phyloP scores from a whole-genome alignment of 495 filamentous ascomycete genomes.

The Immersiella caudata region DNA sequence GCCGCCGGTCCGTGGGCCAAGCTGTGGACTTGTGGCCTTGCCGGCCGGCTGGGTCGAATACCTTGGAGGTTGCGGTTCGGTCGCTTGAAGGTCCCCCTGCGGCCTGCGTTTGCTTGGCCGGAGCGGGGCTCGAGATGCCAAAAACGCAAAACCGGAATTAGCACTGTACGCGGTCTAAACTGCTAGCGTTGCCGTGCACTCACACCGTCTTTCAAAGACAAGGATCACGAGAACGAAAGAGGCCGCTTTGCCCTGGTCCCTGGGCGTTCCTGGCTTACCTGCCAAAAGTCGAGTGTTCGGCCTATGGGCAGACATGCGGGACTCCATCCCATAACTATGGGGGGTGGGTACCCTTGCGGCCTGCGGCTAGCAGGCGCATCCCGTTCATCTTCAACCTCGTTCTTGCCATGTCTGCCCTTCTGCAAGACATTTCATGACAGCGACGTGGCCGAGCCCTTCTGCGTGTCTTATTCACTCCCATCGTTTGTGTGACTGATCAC shows the following conservation, averaged over 20 bases:
- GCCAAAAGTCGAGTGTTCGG: neutral
- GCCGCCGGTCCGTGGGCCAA: neutral
- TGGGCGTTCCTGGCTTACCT: neutral
- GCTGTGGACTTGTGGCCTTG: neutral
- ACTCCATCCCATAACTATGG: neutral
- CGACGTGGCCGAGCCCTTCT: neutral
- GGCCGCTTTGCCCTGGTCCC: conserved; percentile 11
- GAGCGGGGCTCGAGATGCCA: conserved; percentile 11
- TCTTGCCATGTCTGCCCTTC: neutral
- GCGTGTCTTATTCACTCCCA: neutral
- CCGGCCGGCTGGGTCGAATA: neutral
- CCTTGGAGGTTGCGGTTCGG: neutral
- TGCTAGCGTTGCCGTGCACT: neutral
- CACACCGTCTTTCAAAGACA: conserved; percentile 20
- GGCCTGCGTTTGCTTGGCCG: neutral
- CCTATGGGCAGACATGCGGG: neutral
- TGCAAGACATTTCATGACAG: conserved; percentile 1
- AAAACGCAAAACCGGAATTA: conserved; percentile 12
- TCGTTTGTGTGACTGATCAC: neutral
- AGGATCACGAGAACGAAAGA: conserved; percentile 17
- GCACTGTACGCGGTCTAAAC: neutral
- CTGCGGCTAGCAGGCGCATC: neutral
- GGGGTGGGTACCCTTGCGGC: conserved; percentile 1
- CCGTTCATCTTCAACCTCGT: neutral
- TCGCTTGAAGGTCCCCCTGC: neutral